phyloP scores from a whole-genome alignment of 2,329 filamentous ascomycete species.

The Pyrenophora seminiperda region DNA sequence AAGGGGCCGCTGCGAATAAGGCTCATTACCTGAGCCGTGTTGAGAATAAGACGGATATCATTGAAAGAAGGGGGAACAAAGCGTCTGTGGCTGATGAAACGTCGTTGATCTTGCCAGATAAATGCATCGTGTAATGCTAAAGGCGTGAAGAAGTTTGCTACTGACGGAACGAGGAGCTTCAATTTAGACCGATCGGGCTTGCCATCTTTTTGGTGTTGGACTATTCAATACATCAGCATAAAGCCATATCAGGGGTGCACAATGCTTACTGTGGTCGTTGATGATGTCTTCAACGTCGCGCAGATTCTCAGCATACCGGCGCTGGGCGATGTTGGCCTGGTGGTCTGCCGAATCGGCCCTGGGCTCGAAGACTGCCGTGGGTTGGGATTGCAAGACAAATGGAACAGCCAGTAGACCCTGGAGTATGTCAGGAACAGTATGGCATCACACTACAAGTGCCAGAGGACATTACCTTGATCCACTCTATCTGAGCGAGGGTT shows the following conservation, averaged over 20 bases:
- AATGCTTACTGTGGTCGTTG: conserved; percentile 77
- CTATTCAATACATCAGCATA: conserved; percentile 50
- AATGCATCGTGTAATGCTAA: conserved; percentile 88
- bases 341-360: conserved; percentile 67
- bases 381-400: conserved; percentile 95
- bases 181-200: conserved; percentile 81
- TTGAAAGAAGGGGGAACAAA: conserved; percentile 98
- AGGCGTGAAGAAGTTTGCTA: conserved; percentile 92
- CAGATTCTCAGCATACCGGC: conserved; percentile 94
- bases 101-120: conserved; percentile 81
- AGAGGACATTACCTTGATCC: conserved; percentile 74
- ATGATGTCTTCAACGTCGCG: conserved; percentile 90
- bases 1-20: conserved; percentile 75
- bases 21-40: conserved; percentile 92
- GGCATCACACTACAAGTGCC: not conserved
- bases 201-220: conserved; percentile 70
- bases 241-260: not conserved
- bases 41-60: conserved; percentile 88
- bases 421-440: not conserved
- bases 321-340: conserved; percentile 80
- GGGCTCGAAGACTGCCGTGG: conserved; percentile 80
- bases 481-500: conserved; percentile 66
- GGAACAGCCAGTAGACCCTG: conserved; percentile 79
- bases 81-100: conserved; percentile 85
- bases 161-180: conserved; percentile 85